Base-by-base conservation (phyloP, 2,329 filamentous ascomycete genomes). In the Blumeria graminis region DNA sequence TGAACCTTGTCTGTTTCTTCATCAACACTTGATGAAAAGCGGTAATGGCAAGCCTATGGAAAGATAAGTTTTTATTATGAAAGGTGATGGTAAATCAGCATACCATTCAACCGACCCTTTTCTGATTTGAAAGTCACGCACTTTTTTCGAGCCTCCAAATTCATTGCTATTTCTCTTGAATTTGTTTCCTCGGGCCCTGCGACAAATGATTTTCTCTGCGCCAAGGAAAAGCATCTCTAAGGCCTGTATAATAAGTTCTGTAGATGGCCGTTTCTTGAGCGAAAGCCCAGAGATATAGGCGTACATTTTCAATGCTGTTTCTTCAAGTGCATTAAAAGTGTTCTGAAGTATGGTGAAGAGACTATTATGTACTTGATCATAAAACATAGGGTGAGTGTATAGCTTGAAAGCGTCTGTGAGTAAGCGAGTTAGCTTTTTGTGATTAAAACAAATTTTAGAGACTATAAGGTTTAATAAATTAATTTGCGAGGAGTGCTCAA, bases 381-480 rank as follows among this genome's bases (percentile, higher is more conserved):
- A 82, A 66, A 87, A 84, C 80, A 93, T 89, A 54, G 79, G 72
- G 63, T 92, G 84, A 55, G 88, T 81, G 66, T 94, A 86, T 55
- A 92, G 80, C 67, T 88, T 89, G 72, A 96, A 87, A 3, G 80
- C 70, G 63, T 75, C 75, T 78, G 55, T 18, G 1, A 13, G 57
- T 18, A 3, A 39, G 9, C 1, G 3, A 16, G 22, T 43, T 8
- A 43, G 32, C n/a, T 36, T 13, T 22, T 48, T 13, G 38, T 14
- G 48, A 33, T 52, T 8, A 5, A 32, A 16, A 55, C 16, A 6
- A 39, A 11, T 45, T 11, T 16, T 3, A 41, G 5, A 41, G 6
- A 3, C 10, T n/a, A 16, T 35, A 54, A 38, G 13, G 28, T 11
- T 58, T 39, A 55, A 39, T 22, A 46, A 52, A 33, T 45, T 50